Evolutionary conservation across 2,329 filamentous ascomycete genomes (phyloP).

Genomic region (Ophiostoma ulmi): DNA sequence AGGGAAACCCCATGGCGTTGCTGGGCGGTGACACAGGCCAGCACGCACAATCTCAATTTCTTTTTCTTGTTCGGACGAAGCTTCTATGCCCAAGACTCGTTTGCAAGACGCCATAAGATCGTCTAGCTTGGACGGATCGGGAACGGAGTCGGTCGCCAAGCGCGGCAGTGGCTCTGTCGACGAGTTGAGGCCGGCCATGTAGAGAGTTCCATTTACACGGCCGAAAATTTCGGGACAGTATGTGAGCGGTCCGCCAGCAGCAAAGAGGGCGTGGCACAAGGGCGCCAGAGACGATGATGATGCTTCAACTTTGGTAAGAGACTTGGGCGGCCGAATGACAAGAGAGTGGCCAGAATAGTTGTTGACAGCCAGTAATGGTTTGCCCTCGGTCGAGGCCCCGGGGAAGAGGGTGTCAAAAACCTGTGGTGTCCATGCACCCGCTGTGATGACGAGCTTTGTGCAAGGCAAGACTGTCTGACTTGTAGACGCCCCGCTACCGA

Average conservation of each 20-base stretch:
- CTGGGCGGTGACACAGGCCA: constrained; percentile 66
- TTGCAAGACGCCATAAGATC: constrained; percentile 47
- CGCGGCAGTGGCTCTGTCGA: constrained; percentile 55
- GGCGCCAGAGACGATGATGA: constrained; percentile 36
- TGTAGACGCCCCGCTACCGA: neutral
- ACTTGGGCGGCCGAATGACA: constrained; percentile 45
- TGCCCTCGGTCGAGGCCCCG: constrained; percentile 36
- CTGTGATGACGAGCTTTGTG: constrained; percentile 59
- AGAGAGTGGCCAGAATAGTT: constrained; percentile 68
- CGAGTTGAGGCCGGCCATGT: constrained; percentile 67
- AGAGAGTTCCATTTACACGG: constrained; percentile 61
- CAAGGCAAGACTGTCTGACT: constrained; percentile 54
- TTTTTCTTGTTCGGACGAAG: constrained; percentile 25
- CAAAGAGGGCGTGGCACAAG: constrained; percentile 63
- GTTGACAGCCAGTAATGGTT: constrained; percentile 50
- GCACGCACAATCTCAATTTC: constrained; percentile 60
- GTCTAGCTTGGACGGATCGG: constrained; percentile 45
- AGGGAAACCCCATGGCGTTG: constrained; percentile 59
- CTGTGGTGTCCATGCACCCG: constrained; percentile 65
- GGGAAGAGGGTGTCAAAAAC: constrained; percentile 62
- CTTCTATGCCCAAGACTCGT: constrained; percentile 42
- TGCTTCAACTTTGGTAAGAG: constrained; percentile 36
- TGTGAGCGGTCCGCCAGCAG: constrained; percentile 45
- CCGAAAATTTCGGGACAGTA: constrained; percentile 70
- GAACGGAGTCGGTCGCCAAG: constrained; percentile 45